Conservation (phyloP, 2,329 filamentous ascomycete species). For the Diaporthe citriasiana region DNA sequence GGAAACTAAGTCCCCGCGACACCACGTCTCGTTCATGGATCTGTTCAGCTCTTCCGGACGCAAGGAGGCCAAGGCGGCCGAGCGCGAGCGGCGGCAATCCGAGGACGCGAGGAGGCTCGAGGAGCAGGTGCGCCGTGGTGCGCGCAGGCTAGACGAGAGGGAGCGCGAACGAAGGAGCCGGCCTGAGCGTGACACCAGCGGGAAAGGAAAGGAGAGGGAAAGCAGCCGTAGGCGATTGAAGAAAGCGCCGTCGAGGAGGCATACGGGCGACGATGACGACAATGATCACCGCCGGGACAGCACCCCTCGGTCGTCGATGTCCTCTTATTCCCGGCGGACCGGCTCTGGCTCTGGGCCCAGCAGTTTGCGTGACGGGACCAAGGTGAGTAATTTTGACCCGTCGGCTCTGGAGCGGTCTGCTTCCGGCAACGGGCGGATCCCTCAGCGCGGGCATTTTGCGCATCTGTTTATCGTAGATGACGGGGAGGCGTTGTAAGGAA, state of each 20-base stretch:
- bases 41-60: not conserved
- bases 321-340: not conserved
- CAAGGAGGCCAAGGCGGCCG: not conserved
- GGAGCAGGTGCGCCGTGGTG: not conserved
- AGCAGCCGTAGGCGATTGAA: not conserved
- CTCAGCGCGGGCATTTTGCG: not conserved
- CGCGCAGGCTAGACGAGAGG: not conserved
- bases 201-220: not conserved
- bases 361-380: not conserved
- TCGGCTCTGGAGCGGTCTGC: not conserved
- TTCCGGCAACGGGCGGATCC: not conserved
- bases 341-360: not conserved
- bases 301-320: not conserved
- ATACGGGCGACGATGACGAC: not conserved
- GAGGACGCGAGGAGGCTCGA: not conserved
- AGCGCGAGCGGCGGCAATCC: not conserved
- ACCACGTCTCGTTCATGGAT: not conserved
- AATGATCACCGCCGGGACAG: not conserved
- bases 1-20: not conserved
- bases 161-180: not conserved
- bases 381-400: slow-evolving; percentile 11
- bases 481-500: not conserved
- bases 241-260: not conserved
- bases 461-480: not conserved
- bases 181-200: too few relatives aligned